phyloP scores from a whole-genome alignment of 305 asterid species.

The Withania somnifera region DNA sequence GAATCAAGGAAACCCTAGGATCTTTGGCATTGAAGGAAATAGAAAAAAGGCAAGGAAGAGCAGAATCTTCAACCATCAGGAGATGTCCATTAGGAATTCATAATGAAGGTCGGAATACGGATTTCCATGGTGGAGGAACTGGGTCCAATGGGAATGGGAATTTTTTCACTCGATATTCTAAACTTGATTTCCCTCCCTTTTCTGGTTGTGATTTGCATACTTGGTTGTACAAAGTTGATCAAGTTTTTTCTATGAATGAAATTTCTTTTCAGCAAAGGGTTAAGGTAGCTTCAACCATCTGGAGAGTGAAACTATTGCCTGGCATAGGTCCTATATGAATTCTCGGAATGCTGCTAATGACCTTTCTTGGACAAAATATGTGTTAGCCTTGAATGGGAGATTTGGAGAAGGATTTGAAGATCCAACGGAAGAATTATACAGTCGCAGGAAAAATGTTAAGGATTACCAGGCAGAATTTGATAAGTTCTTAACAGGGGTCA shows the following conservation, averaged over 20 bases:
- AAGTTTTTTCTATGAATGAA: too few relatives aligned
- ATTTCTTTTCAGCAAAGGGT: not conserved
- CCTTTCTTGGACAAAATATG: not conserved
- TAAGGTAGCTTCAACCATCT: not conserved
- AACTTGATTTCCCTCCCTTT: too few relatives aligned
- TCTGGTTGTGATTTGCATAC: too few relatives aligned
- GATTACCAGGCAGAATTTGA: not conserved
- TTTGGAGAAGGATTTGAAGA: not conserved
- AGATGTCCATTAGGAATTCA: not conserved
- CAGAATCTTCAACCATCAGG: not conserved
- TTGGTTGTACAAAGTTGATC: not conserved
- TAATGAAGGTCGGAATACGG: not conserved
- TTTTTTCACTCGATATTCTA: too few relatives aligned
- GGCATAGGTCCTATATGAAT: not conserved
- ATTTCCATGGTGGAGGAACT: not conserved
- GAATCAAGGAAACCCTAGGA: not conserved
- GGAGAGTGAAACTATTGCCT: not conserved
- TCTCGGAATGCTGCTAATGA: not conserved
- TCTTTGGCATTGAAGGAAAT: not conserved
- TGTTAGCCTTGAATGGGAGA: not conserved
- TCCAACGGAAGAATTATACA: not conserved
- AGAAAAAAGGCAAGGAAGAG: not conserved
- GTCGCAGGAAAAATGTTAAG: not conserved
- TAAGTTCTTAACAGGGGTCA: not conserved
- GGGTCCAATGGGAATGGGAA: too few relatives aligned